Base-by-base conservation (phyloP, 1,139 yeast species). In the Trichomonascaceae sp. region DNA sequence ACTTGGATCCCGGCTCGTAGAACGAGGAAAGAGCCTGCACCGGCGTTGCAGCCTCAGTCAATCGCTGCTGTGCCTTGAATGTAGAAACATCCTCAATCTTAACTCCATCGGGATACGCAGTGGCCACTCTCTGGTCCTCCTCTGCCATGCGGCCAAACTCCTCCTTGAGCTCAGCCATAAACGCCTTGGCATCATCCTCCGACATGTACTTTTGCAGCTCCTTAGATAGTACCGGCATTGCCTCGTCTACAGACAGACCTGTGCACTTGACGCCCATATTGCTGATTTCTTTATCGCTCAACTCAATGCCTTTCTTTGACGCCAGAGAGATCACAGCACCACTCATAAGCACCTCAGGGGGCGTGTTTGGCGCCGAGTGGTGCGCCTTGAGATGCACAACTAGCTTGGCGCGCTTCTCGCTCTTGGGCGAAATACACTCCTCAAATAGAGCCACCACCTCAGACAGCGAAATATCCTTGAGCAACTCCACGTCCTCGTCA, bases 361-460 rank as follows among this genome's bases (percentile, higher is more conserved):
- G 39, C 30, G 44, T 42, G 11, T 32, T 41, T 3, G 51, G 50
- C 4, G 55, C 46, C 9, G 46, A 43, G 31, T 73, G 79, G n/a
- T n/a, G n/a, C 0, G 93, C 74, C 47, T 75, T 69, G 52, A 87
- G 65, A 48, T 82, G 84, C 15, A 84, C 67, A 14, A 76, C 65
- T 22, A 82, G 49, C 44, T 64, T 71, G 5, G 61, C 41, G 9
- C 63, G 45, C 13, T 36, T 14, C 2, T 75, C 62, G 1, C 73
- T 51, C 20, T 63, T 51, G 13, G 61, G 54, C 4, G 56, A 48
- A 25, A 82, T 63, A 39, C 59, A 64, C 4, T 59, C 50, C 16
- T 67, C 51, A 53, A 66, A 82, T 47, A 76, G 74, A 1, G 63
- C 61, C 16, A 70, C 44, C 28, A 87, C 60, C 27, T 87, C 80